These are phyloP conservation scores for Murraya koenigii DNA, from an alignment of 345 rosid genomes.

Conservation along the genomic window DNA sequence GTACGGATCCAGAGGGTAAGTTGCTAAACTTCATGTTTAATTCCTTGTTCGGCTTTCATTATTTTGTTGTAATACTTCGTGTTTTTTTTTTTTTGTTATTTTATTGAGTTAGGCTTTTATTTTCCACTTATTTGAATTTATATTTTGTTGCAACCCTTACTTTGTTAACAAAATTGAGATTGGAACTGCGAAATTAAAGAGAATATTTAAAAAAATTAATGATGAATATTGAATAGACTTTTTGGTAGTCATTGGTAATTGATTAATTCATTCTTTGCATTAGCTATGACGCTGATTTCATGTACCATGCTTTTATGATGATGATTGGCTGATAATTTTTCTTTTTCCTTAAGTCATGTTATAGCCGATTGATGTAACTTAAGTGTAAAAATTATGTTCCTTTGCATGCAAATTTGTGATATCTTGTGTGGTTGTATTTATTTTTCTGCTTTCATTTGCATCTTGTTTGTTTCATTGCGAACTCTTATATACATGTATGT, in stretches of 20 bases:
- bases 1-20: conserved; percentile 62
- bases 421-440: not conserved
- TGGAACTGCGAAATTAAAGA: not conserved
- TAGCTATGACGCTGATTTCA: not conserved
- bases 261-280: not conserved
- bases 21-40: not conserved
- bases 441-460: not conserved
- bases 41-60: not conserved
- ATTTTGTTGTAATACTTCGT: not conserved
- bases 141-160: not conserved
- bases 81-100: not conserved
- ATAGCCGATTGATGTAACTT: not conserved
- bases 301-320: not conserved
- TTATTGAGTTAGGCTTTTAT: not conserved
- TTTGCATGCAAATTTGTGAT: not conserved
- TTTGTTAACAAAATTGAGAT: not conserved
- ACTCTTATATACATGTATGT: not conserved
- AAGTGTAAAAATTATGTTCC: not conserved
- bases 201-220: not conserved
- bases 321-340: not conserved
- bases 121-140: not conserved
- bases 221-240: not conserved
- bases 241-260: not conserved
- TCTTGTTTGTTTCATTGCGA: not conserved
- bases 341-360: not conserved